These are phyloP conservation scores for Curvularia lunata DNA, from an alignment of 2,329 filamentous ascomycete species.

Conservation along the genomic window DNA sequence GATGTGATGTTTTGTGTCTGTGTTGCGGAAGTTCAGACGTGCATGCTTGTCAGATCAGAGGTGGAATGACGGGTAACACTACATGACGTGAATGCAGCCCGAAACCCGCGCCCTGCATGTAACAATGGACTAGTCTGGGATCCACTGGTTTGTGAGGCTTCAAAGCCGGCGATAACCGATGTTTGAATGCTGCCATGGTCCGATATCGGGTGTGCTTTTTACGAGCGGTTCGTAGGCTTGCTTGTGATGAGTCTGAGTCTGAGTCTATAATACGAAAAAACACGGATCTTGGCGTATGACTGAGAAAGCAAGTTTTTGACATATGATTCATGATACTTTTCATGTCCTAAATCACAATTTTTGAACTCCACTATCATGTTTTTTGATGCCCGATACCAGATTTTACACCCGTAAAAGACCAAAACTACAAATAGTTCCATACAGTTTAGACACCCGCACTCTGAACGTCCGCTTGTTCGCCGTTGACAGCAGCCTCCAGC, in stretches of 20 bases:
- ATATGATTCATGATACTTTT: background rate
- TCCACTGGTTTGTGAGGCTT: background rate
- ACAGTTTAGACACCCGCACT: conserved; percentile 24
- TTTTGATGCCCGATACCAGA: background rate
- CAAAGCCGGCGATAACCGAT: conserved; percentile 18
- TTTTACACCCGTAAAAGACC: background rate
- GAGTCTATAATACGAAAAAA: background rate
- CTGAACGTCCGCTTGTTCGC: conserved; percentile 28
- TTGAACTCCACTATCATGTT: background rate
- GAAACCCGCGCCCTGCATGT: background rate
- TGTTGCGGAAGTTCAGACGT: too few species aligned
- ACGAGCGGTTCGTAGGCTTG: background rate
- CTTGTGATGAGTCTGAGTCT: background rate
- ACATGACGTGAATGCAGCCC: background rate
- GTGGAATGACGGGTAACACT: background rate
- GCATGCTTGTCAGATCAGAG: background rate
- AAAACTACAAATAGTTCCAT: background rate
- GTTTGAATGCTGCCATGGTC: background rate
- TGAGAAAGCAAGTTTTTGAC: background rate
- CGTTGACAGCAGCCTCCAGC: conserved; percentile 41
- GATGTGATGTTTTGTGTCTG: background rate
- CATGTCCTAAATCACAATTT: background rate
- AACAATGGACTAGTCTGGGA: background rate
- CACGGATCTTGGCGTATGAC: background rate
- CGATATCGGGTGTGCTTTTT: conserved; percentile 11